These are phyloP conservation scores for Alternaria arborescens DNA, from an alignment of 2,329 filamentous ascomycete genomes.

Conservation along the genomic window DNA sequence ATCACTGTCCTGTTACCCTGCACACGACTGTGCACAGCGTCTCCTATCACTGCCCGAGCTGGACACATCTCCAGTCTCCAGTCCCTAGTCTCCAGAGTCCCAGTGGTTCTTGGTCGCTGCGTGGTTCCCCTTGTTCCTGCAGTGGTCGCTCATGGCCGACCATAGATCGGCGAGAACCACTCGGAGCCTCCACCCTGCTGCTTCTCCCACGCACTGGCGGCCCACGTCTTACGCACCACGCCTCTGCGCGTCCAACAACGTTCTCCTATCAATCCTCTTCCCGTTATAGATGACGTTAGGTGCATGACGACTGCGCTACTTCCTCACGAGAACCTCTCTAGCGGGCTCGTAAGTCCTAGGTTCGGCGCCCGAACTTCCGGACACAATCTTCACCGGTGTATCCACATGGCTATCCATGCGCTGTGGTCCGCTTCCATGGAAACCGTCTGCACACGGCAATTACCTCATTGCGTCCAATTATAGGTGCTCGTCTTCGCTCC, in stretches of 20 bases:
- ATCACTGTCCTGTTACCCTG: neutral
- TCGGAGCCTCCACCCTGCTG: constrained; percentile 24
- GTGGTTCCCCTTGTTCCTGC: constrained; percentile 24
- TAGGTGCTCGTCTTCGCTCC: constrained; percentile 6
- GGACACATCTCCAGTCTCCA: neutral
- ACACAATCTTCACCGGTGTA: constrained; percentile 16
- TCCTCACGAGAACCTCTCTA: constrained; percentile 3
- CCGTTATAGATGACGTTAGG: constrained; percentile 10
- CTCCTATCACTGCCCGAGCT: neutral
- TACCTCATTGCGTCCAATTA: constrained; percentile 4
- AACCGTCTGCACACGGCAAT: constrained; percentile 5
- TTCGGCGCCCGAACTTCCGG: constrained; percentile 7
- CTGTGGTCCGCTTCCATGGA: constrained; percentile 4
- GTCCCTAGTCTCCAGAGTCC: neutral
- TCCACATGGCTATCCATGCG: constrained; percentile 20
- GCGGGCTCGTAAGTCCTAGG: neutral
- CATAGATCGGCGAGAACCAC: constrained; percentile 23
- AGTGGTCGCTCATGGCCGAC: constrained; percentile 23
- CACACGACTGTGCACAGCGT: neutral
- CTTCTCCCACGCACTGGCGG: constrained; percentile 8
- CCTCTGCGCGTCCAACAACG: neutral
- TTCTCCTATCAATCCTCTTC: neutral
- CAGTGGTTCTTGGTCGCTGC: constrained; percentile 7
- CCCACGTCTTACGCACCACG: constrained; percentile 24
- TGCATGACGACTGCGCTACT: constrained; percentile 10